Evolutionary conservation across 2,329 filamentous ascomycete species (phyloP), one percentile per base, ranked within the genome.

Genomic region (Plectosphaerella cucumerina): DNA sequence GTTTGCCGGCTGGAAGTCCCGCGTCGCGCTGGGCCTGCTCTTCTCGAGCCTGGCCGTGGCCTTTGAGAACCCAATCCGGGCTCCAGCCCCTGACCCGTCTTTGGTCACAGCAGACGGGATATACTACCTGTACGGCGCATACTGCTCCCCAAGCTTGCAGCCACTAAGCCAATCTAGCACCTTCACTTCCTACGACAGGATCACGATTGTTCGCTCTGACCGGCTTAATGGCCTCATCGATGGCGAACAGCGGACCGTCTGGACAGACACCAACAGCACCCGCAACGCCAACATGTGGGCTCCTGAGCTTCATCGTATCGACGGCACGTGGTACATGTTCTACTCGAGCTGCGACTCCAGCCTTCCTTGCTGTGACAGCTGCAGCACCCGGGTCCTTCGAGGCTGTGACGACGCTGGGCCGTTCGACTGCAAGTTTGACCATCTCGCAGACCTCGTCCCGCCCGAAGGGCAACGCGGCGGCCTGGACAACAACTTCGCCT

Each of bases 271-370:
- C 2, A 50, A 50, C 35, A 31, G 43, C 8, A 50, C 49, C n/a
- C 49, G 49, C 35, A 50, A 41, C 11, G 49, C 49, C 49, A 50
- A 50, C 22, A 50, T 50, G 54, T 58, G 56, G 56, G 56, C 56
- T 0, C 56, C 56, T 1, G 56, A 58, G 41, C 53, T 58, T 3
- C 56, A 58, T 22, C 54, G 53, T n/a, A 58, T 58, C 33, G 56
- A 58, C 21, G 48, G 51, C 17, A 46, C 44, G 22, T 58, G 56
- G 56, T 52, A 58, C 26, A 58, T 58, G 42, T 53, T 58, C 48
- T 56, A 58, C 50, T 58, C 56, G 1, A 50, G 49, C n/a, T 55
- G 53, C 15, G 44, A 55, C 46, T 50, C 50, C 1, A 22, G 23
- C 18, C 35, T 39, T 2, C 18, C 47, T 1, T 56, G 55, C 50